These are phyloP conservation scores for Paramecium biaurelia DNA, from an alignment of 73 alveolate genomes.

Conservation along the genomic window DNA sequence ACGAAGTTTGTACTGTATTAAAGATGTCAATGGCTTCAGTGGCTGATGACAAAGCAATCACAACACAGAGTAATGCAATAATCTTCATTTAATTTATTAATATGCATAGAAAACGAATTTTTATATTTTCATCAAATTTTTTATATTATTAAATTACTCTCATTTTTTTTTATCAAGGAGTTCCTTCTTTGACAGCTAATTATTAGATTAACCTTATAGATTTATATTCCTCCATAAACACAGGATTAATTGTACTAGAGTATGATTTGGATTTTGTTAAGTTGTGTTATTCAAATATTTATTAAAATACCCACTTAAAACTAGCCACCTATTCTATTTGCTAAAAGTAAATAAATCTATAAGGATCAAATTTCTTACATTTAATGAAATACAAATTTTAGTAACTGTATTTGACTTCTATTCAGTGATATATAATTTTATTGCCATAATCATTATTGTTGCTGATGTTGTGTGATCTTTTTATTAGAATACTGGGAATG, in stretches of 20 bases:
- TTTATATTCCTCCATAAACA: background rate
- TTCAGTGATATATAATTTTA: background rate
- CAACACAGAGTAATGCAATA: background rate
- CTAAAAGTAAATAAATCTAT: background rate
- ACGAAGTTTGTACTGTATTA: background rate
- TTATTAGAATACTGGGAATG: background rate
- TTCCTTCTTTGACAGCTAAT: background rate
- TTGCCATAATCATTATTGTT: constrained; percentile 46
- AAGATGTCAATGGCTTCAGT: constrained; percentile 4
- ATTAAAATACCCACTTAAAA: constrained; percentile 42
- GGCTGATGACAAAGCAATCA: background rate
- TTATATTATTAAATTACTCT: background rate
- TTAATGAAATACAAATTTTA: background rate
- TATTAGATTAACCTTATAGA: background rate
- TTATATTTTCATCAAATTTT: background rate
- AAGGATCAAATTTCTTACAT: background rate
- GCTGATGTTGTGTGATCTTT: constrained; percentile 36
- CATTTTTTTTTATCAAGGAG: constrained; percentile 28
- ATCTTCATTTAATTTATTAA: constrained; percentile 10
- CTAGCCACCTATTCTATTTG: background rate
- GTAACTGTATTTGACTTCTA: background rate
- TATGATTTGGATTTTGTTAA: background rate
- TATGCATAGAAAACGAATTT: constrained; percentile 6
- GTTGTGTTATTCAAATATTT: background rate
- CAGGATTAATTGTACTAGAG: background rate